These are phyloP conservation scores for Amanita molliuscula DNA, from an alignment of 768 basidiomycete genomes.

Conservation along the genomic window DNA sequence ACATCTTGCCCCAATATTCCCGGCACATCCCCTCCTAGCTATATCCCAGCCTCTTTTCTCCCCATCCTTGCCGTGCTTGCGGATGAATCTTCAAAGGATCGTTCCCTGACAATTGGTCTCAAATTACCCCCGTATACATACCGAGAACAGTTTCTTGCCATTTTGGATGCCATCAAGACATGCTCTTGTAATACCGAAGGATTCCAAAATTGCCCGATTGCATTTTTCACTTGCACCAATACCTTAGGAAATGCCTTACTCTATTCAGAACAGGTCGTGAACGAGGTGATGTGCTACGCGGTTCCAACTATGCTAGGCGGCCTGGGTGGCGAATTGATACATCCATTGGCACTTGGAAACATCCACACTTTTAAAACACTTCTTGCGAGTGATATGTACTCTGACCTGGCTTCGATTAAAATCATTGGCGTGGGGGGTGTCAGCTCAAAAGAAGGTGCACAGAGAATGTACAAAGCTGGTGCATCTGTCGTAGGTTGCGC, in stretches of 20 bases:
- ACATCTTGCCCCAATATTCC: conserved; percentile 78
- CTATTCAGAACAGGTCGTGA: conserved; percentile 40
- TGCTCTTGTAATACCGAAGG: not conserved
- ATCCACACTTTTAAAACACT: conserved; percentile 52
- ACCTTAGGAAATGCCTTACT: conserved; percentile 65
- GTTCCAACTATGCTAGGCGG: conserved; percentile 62
- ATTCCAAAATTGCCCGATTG: conserved; percentile 30
- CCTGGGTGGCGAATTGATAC: conserved; percentile 66
- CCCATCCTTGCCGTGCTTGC: conserved; percentile 49
- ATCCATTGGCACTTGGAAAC: conserved; percentile 71
- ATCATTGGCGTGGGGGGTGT: conserved; percentile 84
- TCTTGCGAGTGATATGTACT: conserved; percentile 19
- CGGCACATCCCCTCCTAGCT: conserved; percentile 53
- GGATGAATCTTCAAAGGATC: conserved; percentile 36
- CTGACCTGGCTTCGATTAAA: conserved; percentile 35
- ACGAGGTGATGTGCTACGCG: conserved; percentile 30
- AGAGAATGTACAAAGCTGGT: conserved; percentile 66
- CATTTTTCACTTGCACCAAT: conserved; percentile 75
- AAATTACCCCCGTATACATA: conserved; percentile 74
- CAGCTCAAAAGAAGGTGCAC: conserved; percentile 43
- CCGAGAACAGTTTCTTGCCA: conserved; percentile 45
- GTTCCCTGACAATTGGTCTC: conserved; percentile 55
- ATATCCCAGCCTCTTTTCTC: conserved; percentile 39
- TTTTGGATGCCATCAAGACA: conserved; percentile 33
- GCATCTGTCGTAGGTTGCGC: conserved; percentile 61